Evolutionary conservation across 1,139 yeast species (phyloP), one percentile per base, ranked within the genome.

Genomic region (Saccharomycopsis phalli): DNA sequence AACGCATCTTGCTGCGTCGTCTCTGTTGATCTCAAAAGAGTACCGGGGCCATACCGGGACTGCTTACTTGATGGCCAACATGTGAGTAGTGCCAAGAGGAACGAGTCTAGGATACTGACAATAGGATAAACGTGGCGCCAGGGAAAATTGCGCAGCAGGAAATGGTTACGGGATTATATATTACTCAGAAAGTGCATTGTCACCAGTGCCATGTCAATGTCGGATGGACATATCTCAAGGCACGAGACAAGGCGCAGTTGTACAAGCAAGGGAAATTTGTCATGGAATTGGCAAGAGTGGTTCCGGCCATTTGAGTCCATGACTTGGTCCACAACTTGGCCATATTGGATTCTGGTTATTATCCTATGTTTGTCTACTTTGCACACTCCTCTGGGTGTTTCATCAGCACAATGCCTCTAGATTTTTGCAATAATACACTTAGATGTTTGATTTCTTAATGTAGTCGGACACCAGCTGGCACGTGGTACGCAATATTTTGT

Each of bases 221-320:
- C 10, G 72, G 72, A 6, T 67, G 72, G 72, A 63, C 62, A 46
- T 67, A 67, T 45, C 49, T 64, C 36, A 53, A 56, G 41, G 57
- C 65, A 41, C 60, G 58, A 25, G 51, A 53, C 19, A 49, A 50
- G 34, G 53, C 54, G 37, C 69, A 64, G 51, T 56, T 59, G 37
- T 64, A 58, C 50, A 67, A 67, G 45, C 69, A 65, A 48, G 69
- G 70, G 1, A 57, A 61, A 38, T 66, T 54, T 45, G 61, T 66
- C 23, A 48, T 67, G 47, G 71, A 67, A 48, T 47, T 63, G 21
- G 37, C 34, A 32, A 28, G 27, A 27, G 47, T 38, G 20, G 18
- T 19, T 16, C 6, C 8, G 20, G 17, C 33, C 11, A 30, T 18
- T 14, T 30, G 31, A 28, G 16, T 6, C n/a, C n/a, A n/a, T n/a